phyloP scores from a whole-genome alignment of 768 basidiomycete species.

The Xerocomus brunneocitrinus region DNA sequence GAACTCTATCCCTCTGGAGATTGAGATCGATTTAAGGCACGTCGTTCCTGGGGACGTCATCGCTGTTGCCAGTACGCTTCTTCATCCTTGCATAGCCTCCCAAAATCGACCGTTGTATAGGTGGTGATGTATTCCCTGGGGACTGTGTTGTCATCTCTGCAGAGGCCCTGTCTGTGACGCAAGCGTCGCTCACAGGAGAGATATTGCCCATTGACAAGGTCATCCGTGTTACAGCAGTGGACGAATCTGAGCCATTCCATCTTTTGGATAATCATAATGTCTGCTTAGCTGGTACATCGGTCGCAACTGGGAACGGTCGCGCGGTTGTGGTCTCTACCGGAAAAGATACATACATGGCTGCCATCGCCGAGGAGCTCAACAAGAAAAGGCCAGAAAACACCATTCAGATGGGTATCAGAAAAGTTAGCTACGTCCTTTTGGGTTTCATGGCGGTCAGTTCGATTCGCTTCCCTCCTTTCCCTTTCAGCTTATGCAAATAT shows the following conservation, averaged over 20 bases:
- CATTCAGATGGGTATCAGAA: slow-evolving; percentile 31
- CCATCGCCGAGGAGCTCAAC: slow-evolving; percentile 32
- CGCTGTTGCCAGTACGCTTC: slow-evolving; percentile 25
- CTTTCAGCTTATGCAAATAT: not conserved
- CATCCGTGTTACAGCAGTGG: slow-evolving; percentile 11
- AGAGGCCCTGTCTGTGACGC: slow-evolving; percentile 31
- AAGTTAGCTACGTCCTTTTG: slow-evolving; percentile 31
- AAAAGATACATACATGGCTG: slow-evolving; percentile 32
- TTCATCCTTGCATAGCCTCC: not conserved
- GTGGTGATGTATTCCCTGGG: slow-evolving; percentile 35
- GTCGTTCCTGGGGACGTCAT: slow-evolving; percentile 33
- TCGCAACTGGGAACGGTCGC: slow-evolving; percentile 30
- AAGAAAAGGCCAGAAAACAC: slow-evolving; percentile 31
- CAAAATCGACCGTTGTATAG: slow-evolving; percentile 7
- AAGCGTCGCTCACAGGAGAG: slow-evolving; percentile 36
- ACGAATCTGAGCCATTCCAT: slow-evolving; percentile 20
- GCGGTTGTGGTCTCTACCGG: slow-evolving; percentile 31
- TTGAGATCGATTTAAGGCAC: slow-evolving; percentile 29
- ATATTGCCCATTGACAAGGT: slow-evolving; percentile 33
- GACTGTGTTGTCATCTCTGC: slow-evolving; percentile 33
- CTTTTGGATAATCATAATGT: slow-evolving; percentile 32
- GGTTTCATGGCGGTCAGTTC: slow-evolving; percentile 27
- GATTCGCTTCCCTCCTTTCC: not conserved
- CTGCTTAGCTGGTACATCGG: slow-evolving; percentile 34
- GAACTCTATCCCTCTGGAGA: slow-evolving; percentile 17